Conservation (phyloP, 805 yeast species). For the Barnettozyma sucrosica region DNA sequence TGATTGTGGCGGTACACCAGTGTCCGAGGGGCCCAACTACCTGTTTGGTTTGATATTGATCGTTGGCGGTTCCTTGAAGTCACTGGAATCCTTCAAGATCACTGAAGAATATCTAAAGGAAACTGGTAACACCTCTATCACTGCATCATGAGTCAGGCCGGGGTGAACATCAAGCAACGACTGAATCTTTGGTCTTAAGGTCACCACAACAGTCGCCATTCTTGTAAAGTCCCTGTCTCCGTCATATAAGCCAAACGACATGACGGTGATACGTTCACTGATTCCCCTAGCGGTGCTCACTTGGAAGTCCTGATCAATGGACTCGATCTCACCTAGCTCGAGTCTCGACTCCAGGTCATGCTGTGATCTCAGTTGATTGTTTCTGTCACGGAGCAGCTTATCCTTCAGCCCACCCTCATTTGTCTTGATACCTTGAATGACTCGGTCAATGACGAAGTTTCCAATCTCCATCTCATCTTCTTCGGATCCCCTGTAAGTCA, state of each 20-base stretch:
- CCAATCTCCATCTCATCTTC: conserved; percentile 12
- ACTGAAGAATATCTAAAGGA: conserved; percentile 8
- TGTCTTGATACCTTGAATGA: conserved; percentile 15
- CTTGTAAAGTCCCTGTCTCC: conserved; percentile 6
- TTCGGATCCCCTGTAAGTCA: conserved; percentile 15
- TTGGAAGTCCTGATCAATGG: conserved; percentile 19
- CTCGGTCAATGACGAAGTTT: conserved; percentile 12
- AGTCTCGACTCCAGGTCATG: conserved; percentile 12
- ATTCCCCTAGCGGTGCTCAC: conserved; percentile 9
- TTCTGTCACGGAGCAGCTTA: background rate
- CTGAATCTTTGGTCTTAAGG: conserved; percentile 13
- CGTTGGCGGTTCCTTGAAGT: conserved; percentile 10
- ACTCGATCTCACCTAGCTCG: conserved; percentile 11
- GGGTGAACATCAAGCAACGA: conserved; percentile 6
- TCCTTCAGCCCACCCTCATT: conserved; percentile 16
- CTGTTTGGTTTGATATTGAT: conserved; percentile 19
- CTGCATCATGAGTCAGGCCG: conserved; percentile 5
- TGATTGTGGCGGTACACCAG: no score
- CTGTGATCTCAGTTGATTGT: conserved; percentile 1
- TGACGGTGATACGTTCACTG: conserved; percentile 14
- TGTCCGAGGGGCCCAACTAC: no score
- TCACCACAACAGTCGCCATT: conserved; percentile 15
- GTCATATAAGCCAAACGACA: conserved; percentile 19
- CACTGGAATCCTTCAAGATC: conserved; percentile 11
- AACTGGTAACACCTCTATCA: conserved; percentile 16